Percentiles rank a stretch among this genome's conserved stretches.
These are phyloP conservation scores for Leptomonas pyrrhocoris DNA, from an alignment of 208 protist genomes.

Conservation along the genomic window DNA sequence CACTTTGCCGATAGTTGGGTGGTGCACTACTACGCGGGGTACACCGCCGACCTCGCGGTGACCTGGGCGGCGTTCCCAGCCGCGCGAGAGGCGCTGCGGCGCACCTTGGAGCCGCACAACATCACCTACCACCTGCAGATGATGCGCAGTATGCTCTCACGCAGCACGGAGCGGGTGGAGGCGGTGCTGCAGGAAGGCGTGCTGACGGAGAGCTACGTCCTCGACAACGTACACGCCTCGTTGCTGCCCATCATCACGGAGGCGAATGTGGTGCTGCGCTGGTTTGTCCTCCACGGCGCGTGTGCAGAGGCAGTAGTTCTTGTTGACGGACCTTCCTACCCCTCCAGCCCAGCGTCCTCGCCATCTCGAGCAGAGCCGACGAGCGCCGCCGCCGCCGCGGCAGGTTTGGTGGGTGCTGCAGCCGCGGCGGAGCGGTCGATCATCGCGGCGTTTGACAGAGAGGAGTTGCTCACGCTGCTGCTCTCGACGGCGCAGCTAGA, in stretches of 20 bases:
- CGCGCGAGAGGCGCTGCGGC: constrained; percentile 89
- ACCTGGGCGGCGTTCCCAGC: constrained; percentile 95
- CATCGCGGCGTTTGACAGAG: constrained; percentile 34
- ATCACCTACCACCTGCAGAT: constrained; percentile 69
- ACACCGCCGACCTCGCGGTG: constrained; percentile 92
- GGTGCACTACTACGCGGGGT: constrained; percentile 97
- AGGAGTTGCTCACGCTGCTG: constrained; percentile 90
- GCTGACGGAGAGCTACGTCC: constrained; percentile 93
- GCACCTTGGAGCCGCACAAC: constrained; percentile 84
- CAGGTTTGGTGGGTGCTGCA: constrained; percentile 2
- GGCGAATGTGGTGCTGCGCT: constrained; percentile 95
- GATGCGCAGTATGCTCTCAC: constrained; percentile 50
- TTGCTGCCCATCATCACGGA: constrained; percentile 91
- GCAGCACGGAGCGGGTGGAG: constrained; percentile 42
- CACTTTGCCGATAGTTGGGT: constrained; percentile 99
- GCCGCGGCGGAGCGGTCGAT: constrained; percentile 42
- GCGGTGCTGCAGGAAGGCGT: constrained; percentile 87
- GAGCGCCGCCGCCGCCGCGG: too few species aligned
- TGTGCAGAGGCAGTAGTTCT: constrained; percentile 4
- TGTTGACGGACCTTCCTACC: background rate
- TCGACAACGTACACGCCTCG: constrained; percentile 88
- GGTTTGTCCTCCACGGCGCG: constrained; percentile 92
- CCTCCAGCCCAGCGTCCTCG: background rate
- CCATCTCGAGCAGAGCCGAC: constrained; percentile 15
- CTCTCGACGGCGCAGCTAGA: constrained; percentile 95